These are phyloP conservation scores for Acorus calamus DNA, from an alignment of 106 monocot species.

Conservation along the genomic window DNA sequence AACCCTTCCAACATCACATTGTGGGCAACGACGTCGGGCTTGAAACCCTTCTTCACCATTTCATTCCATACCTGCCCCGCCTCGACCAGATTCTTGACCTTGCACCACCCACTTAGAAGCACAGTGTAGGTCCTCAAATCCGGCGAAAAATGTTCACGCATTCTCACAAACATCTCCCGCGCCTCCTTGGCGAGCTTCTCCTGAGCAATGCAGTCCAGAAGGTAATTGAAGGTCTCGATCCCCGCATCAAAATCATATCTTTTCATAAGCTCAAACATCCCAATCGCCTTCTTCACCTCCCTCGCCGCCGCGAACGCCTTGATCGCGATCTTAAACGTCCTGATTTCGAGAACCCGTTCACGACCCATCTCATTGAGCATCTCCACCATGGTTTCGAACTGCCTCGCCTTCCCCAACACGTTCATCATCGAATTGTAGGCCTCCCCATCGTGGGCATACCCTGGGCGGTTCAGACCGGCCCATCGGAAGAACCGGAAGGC, in stretches of 20 bases:
- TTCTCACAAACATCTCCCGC: constrained; percentile 43
- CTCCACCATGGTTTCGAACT: constrained; percentile 66
- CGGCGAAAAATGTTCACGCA: constrained; percentile 37
- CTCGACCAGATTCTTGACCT: constrained; percentile 62
- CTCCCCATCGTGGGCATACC: constrained; percentile 24
- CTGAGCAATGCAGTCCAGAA: constrained; percentile 48
- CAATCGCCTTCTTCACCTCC: constrained; percentile 80
- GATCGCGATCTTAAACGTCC: constrained; percentile 55
- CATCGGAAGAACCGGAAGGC: constrained; percentile 70
- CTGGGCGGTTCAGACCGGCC: constrained; percentile 26
- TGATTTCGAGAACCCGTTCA: constrained; percentile 24
- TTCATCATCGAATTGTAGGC: constrained; percentile 60
- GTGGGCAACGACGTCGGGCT: constrained; percentile 58
- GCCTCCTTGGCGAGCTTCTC: constrained; percentile 76
- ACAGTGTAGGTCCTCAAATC: constrained; percentile 57
- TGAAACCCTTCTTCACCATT: constrained; percentile 65
- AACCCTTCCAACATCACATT: constrained; percentile 80
- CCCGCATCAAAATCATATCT: constrained; percentile 39
- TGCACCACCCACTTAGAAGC: constrained; percentile 70
- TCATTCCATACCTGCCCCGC: constrained; percentile 88
- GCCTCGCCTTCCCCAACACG: constrained; percentile 59
- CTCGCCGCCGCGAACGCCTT: constrained; percentile 60
- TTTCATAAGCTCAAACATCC: constrained; percentile 59
- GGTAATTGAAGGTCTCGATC: constrained; percentile 48
- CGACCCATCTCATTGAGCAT: constrained; percentile 71